phyloP scores from a whole-genome alignment of 257 asterid genomes.

The Knoxia roxburghii region DNA sequence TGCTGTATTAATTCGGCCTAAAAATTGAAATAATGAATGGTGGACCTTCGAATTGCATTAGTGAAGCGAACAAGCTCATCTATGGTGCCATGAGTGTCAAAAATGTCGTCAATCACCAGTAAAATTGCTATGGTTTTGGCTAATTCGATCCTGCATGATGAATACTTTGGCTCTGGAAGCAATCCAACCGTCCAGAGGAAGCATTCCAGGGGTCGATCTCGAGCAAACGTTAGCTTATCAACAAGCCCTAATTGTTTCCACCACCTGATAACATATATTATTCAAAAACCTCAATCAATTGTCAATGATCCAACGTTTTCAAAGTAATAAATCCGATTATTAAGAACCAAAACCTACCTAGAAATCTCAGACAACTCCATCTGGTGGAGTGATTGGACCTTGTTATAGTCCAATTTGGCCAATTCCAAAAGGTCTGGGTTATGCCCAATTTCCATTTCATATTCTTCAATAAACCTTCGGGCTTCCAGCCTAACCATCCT shows the following conservation, averaged over 20 bases:
- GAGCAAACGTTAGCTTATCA: slow-evolving; percentile 49
- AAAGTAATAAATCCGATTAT: too few relatives aligned
- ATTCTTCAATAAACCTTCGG: slow-evolving; percentile 39
- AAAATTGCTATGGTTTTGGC: slow-evolving; percentile 60
- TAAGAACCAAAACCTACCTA: slow-evolving; percentile 31
- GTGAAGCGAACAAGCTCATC: slow-evolving; percentile 60
- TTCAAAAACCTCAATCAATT: too few relatives aligned
- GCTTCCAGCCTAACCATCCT: slow-evolving; percentile 66
- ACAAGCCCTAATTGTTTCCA: slow-evolving; percentile 62
- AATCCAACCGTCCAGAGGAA: slow-evolving; percentile 64
- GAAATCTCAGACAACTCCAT: slow-evolving; percentile 47
- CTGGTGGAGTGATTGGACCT: slow-evolving; percentile 51
- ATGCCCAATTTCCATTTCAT: slow-evolving; percentile 23
- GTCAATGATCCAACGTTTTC: too few relatives aligned
- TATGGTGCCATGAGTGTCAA: slow-evolving; percentile 53
- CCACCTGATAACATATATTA: slow-evolving; percentile 43
- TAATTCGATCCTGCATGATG: slow-evolving; percentile 47
- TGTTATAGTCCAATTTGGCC: slow-evolving; percentile 47
- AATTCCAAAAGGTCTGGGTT: slow-evolving; percentile 36
- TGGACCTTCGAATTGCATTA: slow-evolving; percentile 51
- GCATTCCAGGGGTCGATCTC: slow-evolving; percentile 64
- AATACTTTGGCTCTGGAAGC: slow-evolving; percentile 57
- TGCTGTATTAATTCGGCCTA: too few relatives aligned
- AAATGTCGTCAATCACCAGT: slow-evolving; percentile 56
- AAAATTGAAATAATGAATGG: background rate